Conservation (phyloP, 176 grass and related monocot genomes). For the Zoysia pacifica region DNA sequence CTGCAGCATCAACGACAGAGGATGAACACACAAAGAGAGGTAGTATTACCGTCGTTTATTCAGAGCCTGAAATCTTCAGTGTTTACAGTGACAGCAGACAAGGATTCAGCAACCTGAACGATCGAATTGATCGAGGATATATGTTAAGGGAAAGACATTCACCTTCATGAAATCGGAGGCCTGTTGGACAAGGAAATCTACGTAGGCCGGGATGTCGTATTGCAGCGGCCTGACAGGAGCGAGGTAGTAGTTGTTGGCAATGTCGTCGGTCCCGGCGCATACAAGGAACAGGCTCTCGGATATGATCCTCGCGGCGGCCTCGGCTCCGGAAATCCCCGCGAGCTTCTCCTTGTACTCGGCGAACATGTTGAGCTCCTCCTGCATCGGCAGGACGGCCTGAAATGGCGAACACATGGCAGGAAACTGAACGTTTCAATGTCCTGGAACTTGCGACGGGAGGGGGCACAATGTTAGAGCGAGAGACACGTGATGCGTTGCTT, state of each 20-base stretch:
- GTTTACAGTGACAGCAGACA: neutral
- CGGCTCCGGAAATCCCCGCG: slow-evolving; percentile 22
- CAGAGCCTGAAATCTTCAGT: neutral
- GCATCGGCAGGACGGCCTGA: slow-evolving; percentile 48
- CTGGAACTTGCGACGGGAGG: neutral
- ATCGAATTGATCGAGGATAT: neutral
- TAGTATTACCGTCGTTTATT: neutral
- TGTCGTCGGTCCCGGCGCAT: slow-evolving; percentile 47
- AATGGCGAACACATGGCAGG: neutral
- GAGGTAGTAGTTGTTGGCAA: slow-evolving; percentile 49
- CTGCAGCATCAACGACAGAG: neutral
- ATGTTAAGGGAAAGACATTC: neutral
- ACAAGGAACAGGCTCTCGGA: slow-evolving; percentile 38
- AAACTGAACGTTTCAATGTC: neutral
- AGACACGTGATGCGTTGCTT: neutral
- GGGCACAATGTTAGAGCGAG: neutral
- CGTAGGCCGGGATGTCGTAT: slow-evolving; percentile 45
- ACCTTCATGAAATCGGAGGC: slow-evolving; percentile 49
- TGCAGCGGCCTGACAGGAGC: slow-evolving; percentile 24
- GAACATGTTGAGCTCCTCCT: slow-evolving; percentile 54
- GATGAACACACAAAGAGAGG: neutral
- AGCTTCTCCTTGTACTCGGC: slow-evolving; percentile 55
- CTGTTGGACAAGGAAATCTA: slow-evolving; percentile 33
- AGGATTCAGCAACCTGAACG: neutral
- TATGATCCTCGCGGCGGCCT: slow-evolving; percentile 25